These are phyloP conservation scores for Singerocomus rubriflavus DNA, from an alignment of 1,284 basidiomycete species.

Conservation along the genomic window DNA sequence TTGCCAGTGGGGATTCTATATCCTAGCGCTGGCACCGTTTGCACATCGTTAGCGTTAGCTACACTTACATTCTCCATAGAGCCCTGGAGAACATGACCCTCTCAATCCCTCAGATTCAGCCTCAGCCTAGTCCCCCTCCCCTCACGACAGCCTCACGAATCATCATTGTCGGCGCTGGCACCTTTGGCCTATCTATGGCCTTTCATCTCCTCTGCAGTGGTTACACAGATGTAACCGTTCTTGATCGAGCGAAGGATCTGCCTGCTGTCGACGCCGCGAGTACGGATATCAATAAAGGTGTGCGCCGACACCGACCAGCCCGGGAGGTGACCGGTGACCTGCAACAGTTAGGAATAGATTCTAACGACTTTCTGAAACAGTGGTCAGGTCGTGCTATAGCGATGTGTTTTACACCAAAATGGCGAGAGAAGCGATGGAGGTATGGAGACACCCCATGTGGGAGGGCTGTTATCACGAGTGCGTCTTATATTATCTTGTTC, in stretches of 20 bases:
- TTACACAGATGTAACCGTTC: slow-evolving; percentile 65
- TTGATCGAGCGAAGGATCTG: slow-evolving; percentile 63
- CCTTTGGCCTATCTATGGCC: slow-evolving; percentile 84
- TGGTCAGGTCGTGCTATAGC: slow-evolving; percentile 68
- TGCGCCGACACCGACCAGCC: slow-evolving; percentile 12
- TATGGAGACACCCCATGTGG: slow-evolving; percentile 72
- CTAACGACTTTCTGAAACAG: slow-evolving; percentile 34
- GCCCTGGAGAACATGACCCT: slow-evolving; percentile 9
- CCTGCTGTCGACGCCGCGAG: slow-evolving; percentile 81
- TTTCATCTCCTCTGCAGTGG: slow-evolving; percentile 70
- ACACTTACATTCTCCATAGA: not conserved
- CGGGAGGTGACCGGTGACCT: not conserved
- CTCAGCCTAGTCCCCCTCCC: not conserved
- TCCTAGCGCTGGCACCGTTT: no score
- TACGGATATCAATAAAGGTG: slow-evolving; percentile 83
- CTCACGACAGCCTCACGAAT: slow-evolving; percentile 30
- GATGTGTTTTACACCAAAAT: slow-evolving; percentile 69
- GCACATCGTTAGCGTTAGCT: not conserved
- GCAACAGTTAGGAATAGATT: not conserved
- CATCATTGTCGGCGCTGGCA: slow-evolving; percentile 81
- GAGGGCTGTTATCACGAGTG: slow-evolving; percentile 79
- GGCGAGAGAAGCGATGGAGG: slow-evolving; percentile 67
- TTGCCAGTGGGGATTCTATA: no score
- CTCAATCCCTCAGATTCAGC: not conserved
- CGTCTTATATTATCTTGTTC: slow-evolving; percentile 26